phyloP scores from a whole-genome alignment of 768 basidiomycete species.

The Auriscalpium vulgare region DNA sequence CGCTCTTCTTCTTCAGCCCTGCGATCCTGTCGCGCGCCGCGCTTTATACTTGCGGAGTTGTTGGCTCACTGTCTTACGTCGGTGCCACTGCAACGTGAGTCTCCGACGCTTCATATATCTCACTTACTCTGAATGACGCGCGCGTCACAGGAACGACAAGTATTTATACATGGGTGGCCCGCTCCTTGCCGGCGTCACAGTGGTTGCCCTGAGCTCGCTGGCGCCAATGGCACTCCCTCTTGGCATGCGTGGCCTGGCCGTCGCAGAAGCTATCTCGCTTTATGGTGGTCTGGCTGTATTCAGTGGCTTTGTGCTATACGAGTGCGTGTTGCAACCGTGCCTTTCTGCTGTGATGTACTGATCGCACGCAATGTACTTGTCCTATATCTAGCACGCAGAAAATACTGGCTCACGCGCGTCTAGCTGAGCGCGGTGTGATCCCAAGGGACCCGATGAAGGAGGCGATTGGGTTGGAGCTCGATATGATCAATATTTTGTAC shows the following conservation, averaged over 20 bases:
- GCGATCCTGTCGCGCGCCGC: constrained; percentile 82
- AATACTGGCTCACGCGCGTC: constrained; percentile 66
- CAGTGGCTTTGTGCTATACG: constrained; percentile 78
- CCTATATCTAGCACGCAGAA: constrained; percentile 62
- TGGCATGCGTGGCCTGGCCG: constrained; percentile 66
- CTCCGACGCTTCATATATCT: background rate
- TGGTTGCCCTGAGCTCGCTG: constrained; percentile 78
- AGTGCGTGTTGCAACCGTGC: constrained; percentile 38
- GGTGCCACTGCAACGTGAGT: constrained; percentile 80
- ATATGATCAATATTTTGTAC: constrained; percentile 88
- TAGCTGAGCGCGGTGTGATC: constrained; percentile 61
- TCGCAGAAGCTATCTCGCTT: constrained; percentile 70
- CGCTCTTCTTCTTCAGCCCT: constrained; percentile 83
- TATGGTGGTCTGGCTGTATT: constrained; percentile 90
- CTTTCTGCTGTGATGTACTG: background rate
- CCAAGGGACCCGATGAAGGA: constrained; percentile 71
- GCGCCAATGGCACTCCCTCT: constrained; percentile 88
- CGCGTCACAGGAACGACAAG: constrained; percentile 50
- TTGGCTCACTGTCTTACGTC: constrained; percentile 80
- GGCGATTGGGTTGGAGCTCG: constrained; percentile 70
- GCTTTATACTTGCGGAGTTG: constrained; percentile 78
- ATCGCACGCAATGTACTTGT: background rate
- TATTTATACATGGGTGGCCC: constrained; percentile 85
- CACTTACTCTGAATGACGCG: background rate
- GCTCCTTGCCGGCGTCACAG: constrained; percentile 81